Evolutionary conservation across 257 asterid species (phyloP), one percentile per base, ranked within the genome.

Genomic region (Handroanthus guayacan): DNA sequence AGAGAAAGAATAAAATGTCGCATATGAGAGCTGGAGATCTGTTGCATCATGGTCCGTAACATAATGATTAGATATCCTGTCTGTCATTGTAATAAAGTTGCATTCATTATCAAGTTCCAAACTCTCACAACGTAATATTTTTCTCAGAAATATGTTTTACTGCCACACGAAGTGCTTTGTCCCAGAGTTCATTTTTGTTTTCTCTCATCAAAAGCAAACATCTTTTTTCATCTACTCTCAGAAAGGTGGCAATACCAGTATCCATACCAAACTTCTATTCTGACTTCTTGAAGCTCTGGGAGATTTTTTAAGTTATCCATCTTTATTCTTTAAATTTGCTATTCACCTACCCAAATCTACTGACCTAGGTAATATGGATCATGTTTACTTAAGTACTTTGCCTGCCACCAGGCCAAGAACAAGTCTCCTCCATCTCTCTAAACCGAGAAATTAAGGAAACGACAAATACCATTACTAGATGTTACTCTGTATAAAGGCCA

Each of bases 81-180:
- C 45, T 43, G 68, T 58, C 39, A 58, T 44, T 0, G 31, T 1
- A 36, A 76, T 44, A 41, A 37, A 70, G 13, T 25, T 69, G 57
- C 55, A 60, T 55, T 69, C 57, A 9, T 20, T 6, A 64, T 75
- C n/a, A 41, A 72, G 37, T 11, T 71, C 25, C 61, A 7, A 62
- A 64, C 37, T 47, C 41, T 57, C 39, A 64, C 44, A 74, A 67
- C 43, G 68, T 54, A 36, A 62, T 63, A 68, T 81, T 76, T 76
- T 63, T 13, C 37, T 13, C 37, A 60, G 34, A 25, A 14, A 16
- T 16, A 45, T 62, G 13, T 13, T 65, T 71, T 48, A 25, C 39
- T 74, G 77, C 13, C 25, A 39, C 48, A 75, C 44, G 43, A 18
- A 18, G 36, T 67, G 77, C 73, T 2, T 16, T 48, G 25, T 48